Percentiles rank a stretch among this genome's conserved stretches.
These are phyloP conservation scores for Phyllosticta paracitricarpa DNA, from an alignment of 2,329 filamentous ascomycete species.

Conservation along the genomic window DNA sequence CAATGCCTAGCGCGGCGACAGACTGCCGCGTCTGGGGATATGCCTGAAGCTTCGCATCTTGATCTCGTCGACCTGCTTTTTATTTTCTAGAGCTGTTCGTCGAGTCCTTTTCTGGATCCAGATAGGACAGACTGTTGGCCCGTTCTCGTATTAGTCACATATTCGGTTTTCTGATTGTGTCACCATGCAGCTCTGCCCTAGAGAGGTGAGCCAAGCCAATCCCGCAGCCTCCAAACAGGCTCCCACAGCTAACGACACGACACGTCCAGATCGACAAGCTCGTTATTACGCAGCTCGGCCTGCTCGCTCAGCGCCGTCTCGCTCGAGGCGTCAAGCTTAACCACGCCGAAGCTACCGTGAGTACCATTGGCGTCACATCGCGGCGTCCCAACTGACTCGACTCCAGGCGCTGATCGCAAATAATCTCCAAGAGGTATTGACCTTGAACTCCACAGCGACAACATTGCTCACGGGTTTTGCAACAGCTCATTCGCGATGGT, in stretches of 20 bases:
- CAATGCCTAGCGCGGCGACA: neutral
- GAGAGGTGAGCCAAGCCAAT: constrained; percentile 1
- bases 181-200: constrained; percentile 10
- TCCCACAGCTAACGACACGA: neutral
- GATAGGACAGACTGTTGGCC: neutral
- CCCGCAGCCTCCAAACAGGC: neutral
- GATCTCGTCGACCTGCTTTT: neutral
- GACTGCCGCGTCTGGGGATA: neutral
- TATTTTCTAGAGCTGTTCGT: neutral
- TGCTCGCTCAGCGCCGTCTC: constrained; percentile 77
- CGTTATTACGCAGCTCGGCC: constrained; percentile 77
- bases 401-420: constrained; percentile 68
- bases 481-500: constrained; percentile 84
- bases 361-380: constrained; percentile 13
- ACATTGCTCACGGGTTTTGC: neutral
- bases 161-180: neutral
- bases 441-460: neutral
- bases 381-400: constrained; percentile 18
- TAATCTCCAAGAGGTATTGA: constrained; percentile 70
- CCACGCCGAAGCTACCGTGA: constrained; percentile 75
- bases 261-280: constrained; percentile 79
- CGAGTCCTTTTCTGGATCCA: neutral
- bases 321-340: constrained; percentile 84
- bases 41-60: neutral
- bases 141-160: neutral